Evolutionary conservation across 2,329 filamentous ascomycete species (phyloP).

Genomic region (Leptographium flavum): DNA sequence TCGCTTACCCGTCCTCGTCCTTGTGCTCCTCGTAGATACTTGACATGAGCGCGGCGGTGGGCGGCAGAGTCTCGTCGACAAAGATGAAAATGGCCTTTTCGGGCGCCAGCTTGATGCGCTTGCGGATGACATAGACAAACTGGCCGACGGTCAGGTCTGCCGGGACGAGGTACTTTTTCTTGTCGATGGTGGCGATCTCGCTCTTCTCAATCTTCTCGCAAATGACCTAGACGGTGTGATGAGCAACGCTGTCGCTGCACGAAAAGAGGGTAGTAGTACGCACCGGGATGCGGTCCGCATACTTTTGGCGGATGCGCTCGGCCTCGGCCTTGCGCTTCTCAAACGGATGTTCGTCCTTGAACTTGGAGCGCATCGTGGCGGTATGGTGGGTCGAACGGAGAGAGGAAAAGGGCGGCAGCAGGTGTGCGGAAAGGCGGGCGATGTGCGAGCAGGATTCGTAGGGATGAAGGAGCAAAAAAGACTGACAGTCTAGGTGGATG

Average conservation of each 20-base stretch:
- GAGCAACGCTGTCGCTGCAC: no score
- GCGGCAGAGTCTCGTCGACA: conserved; percentile 93
- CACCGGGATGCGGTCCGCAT: conserved; percentile 95
- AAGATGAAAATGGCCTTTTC: conserved; percentile 99
- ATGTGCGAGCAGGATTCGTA: background rate
- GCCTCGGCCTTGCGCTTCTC: conserved; percentile 99
- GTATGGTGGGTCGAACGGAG: conserved; percentile 11
- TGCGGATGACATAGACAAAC: conserved; percentile 98
- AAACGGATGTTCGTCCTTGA: conserved; percentile 99
- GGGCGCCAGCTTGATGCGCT: conserved; percentile 97
- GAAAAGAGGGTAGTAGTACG: conserved; percentile 25
- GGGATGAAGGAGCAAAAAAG: background rate
- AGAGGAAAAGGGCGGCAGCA: background rate
- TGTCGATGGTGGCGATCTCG: conserved; percentile 98
- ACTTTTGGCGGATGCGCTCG: conserved; percentile 98
- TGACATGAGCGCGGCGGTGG: conserved; percentile 95
- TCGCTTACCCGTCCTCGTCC: conserved; percentile 50
- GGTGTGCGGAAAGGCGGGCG: background rate
- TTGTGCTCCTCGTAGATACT: conserved; percentile 99
- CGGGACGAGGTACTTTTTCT: conserved; percentile 99
- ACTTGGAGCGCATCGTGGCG: conserved; percentile 88
- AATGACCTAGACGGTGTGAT: conserved; percentile 54
- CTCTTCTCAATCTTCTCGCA: conserved; percentile 99
- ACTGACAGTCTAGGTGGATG: background rate
- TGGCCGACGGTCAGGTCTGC: conserved; percentile 96